These are phyloP conservation scores for Phytophthora podocarpi DNA, from an alignment of 352 stramenopile species.

Conservation along the genomic window DNA sequence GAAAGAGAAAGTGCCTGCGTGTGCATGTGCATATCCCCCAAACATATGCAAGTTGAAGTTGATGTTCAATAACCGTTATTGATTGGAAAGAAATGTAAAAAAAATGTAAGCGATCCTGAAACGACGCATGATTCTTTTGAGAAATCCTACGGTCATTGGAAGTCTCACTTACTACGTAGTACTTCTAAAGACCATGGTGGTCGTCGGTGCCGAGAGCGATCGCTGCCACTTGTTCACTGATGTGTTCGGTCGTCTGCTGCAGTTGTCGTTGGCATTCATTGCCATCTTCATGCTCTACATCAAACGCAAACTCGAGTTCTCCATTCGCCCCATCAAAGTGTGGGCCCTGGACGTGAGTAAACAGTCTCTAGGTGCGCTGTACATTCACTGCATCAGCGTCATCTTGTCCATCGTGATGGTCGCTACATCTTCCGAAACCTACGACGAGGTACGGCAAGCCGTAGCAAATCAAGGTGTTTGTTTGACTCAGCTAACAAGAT, in stretches of 20 bases:
- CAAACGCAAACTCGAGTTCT: constrained; percentile 80
- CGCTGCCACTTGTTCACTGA: constrained; percentile 78
- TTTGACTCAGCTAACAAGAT: background rate
- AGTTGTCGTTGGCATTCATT: constrained; percentile 55
- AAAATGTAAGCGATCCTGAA: constrained; percentile 19
- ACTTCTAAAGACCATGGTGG: constrained; percentile 1
- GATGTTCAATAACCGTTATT: background rate
- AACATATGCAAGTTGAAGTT: constrained; percentile 4
- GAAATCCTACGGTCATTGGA: constrained; percentile 1
- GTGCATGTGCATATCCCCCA: constrained; percentile 12
- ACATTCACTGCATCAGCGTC: constrained; percentile 71
- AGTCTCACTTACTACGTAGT: background rate
- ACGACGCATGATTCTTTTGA: constrained; percentile 13
- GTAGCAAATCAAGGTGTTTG: too few relatives aligned
- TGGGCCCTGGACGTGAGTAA: constrained; percentile 78
- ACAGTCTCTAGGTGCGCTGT: constrained; percentile 61
- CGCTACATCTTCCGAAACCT: constrained; percentile 33
- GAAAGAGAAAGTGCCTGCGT: background rate
- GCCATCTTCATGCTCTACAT: constrained; percentile 73
- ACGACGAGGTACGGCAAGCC: constrained; percentile 58
- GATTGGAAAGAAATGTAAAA: constrained; percentile 2
- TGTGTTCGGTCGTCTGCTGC: constrained; percentile 59
- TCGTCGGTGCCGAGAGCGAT: constrained; percentile 22
- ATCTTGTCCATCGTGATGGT: constrained; percentile 66
- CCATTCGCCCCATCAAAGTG: constrained; percentile 68